phyloP scores from a whole-genome alignment of 1,284 basidiomycete species.

The Crepidotus sp. region DNA sequence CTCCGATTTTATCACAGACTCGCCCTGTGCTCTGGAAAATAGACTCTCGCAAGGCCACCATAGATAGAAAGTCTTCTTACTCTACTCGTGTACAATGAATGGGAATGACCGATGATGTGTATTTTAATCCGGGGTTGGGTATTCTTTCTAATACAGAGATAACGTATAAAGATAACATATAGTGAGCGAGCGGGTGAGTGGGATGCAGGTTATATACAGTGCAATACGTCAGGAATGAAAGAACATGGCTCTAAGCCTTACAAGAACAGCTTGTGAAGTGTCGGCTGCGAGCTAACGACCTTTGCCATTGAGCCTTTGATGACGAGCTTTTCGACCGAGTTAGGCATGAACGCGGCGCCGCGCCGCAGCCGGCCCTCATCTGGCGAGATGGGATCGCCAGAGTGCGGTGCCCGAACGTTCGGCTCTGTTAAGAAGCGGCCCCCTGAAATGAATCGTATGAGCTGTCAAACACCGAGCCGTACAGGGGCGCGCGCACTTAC shows the following conservation, averaged over 20 bases:
- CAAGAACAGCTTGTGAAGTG: slow-evolving; percentile 18
- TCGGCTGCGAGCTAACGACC: slow-evolving; percentile 30
- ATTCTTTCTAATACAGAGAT: no score
- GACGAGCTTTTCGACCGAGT: slow-evolving; percentile 39
- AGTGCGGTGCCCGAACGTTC: slow-evolving; percentile 20
- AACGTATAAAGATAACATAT: background rate
- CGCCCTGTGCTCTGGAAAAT: no score
- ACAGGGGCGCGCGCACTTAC: slow-evolving; percentile 26
- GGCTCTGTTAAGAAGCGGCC: slow-evolving; percentile 18
- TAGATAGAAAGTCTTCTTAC: no score
- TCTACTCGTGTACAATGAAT: background rate
- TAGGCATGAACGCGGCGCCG: slow-evolving; percentile 30
- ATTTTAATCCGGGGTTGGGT: no score
- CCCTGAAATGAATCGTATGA: background rate
- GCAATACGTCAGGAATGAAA: background rate
- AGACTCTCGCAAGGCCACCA: no score
- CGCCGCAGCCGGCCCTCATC: slow-evolving; percentile 35
- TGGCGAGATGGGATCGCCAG: slow-evolving; percentile 20
- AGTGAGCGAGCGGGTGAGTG: background rate
- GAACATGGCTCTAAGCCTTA: slow-evolving; percentile 1
- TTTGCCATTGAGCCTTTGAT: slow-evolving; percentile 51
- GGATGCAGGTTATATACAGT: slow-evolving; percentile 8
- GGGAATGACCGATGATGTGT: background rate
- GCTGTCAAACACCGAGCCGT: background rate
- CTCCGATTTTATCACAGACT: no score